Base-by-base conservation (phyloP, 2,329 filamentous ascomycete genomes). In the Sarocladium kiliense region DNA sequence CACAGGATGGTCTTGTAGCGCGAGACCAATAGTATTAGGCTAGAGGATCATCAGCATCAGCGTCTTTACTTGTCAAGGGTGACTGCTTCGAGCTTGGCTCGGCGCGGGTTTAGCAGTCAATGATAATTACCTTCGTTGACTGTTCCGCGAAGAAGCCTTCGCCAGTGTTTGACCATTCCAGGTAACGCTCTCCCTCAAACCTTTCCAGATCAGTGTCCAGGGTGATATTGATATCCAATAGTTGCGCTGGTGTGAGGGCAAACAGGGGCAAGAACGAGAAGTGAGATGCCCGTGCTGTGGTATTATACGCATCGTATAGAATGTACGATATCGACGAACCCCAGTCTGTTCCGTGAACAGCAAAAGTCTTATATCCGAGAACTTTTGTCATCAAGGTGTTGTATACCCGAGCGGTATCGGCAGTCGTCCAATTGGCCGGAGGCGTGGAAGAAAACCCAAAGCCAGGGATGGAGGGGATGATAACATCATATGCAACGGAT, bases 381-480 rank as follows among this genome's bases (percentile, higher is more conserved):
- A 66, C 58, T 23, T 66, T 49, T 0, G 60, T 66, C 71, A 74
- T 73, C 2, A 75, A 60, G 3, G 58, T 63, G 54, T 74, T 61
- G 47, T 73, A 71, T 10, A 72, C 44, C 0, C 67, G 63, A 6
- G 71, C 68, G 1, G 66, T 71, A 54, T 74, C 69, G 26, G 66
- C 62, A 14, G 70, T 58, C 3, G 63, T 70, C 70, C 71, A 74
- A 2, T 49, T 55, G 3, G 56, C 58, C 1, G 63, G 63, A 6
- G 71, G 65, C 4, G 63, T 59, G 11, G 67, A 64, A 0, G 71
- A 75, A 60, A 77, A 78, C 11, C 69, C 75, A 57, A 68, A 78
- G 19, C 74, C 74, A 0, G 74, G 74, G 1, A 73, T 60, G 3
- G 69, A 73, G 3, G 77, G 77, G 0, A 72, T 73, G 2, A 80